These are phyloP conservation scores for Fusarium musae DNA, from an alignment of 2,329 filamentous ascomycete genomes.

Conservation along the genomic window DNA sequence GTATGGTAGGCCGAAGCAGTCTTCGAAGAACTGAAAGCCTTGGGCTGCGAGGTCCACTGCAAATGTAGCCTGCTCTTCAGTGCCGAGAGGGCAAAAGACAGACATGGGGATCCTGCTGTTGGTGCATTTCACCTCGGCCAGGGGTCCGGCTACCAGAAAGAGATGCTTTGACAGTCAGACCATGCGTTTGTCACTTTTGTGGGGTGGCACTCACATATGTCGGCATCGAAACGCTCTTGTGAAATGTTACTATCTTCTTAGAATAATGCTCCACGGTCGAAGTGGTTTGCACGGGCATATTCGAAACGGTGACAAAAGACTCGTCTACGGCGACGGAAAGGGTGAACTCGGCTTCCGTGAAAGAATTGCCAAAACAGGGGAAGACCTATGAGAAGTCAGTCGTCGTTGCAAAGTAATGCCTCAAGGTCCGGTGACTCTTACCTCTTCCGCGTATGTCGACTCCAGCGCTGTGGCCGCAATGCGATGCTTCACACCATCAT, in stretches of 20 bases:
- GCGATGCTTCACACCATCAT: background rate
- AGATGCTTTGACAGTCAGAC: background rate
- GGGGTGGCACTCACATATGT: rapidly evolving
- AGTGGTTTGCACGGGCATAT: rapidly evolving
- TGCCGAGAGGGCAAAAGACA: background rate
- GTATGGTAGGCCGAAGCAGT: background rate
- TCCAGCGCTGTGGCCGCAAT: background rate
- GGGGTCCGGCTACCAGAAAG: background rate
- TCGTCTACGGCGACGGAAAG: rapidly evolving
- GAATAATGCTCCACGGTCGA: rapidly evolving
- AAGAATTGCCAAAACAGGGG: rapidly evolving
- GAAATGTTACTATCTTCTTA: rapidly evolving
- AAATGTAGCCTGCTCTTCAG: background rate
- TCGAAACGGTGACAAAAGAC: background rate
- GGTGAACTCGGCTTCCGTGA: background rate
- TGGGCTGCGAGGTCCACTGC: background rate
- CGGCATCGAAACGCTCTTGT: rapidly evolving
- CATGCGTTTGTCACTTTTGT: rapidly evolving
- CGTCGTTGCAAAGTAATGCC: background rate
- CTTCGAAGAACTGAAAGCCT: background rate
- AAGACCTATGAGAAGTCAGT: background rate
- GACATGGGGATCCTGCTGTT: background rate
- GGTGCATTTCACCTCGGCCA: background rate
- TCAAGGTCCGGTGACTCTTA: background rate
- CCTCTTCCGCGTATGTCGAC: background rate